Evolutionary conservation across 2,329 filamentous ascomycete genomes (phyloP).

Genomic region (Cryphonectria carpinicola): DNA sequence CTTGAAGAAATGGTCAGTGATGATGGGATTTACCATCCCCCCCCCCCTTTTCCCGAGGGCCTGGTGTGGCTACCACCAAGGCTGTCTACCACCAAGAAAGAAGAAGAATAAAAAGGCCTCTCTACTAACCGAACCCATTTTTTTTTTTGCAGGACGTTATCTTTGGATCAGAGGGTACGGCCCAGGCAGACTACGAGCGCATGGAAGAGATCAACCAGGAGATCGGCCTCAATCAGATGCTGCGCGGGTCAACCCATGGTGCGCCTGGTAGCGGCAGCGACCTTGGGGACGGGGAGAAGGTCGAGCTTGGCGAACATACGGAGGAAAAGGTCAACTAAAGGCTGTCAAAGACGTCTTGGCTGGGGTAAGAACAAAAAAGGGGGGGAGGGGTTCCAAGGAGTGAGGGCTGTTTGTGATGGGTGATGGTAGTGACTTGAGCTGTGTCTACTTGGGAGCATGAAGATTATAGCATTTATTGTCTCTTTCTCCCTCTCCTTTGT

Average conservation of each 20-base stretch:
- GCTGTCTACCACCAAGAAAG: too few relatives aligned
- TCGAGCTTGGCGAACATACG: constrained; percentile 29
- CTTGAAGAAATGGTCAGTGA: constrained; percentile 64
- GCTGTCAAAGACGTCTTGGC: background rate
- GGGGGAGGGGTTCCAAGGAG: background rate
- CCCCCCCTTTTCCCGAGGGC: too few relatives aligned
- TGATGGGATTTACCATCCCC: background rate
- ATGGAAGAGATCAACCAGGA: constrained; percentile 76
- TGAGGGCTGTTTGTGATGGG: background rate
- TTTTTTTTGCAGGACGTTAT: constrained; percentile 56
- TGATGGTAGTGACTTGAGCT: background rate
- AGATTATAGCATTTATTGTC: background rate
- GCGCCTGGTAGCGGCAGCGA: constrained; percentile 31
- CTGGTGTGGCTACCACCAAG: background rate
- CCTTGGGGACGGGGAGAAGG: constrained; percentile 33
- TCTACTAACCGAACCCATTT: background rate
- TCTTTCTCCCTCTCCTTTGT: background rate
- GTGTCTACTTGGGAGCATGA: background rate
- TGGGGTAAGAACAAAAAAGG: background rate
- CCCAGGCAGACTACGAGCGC: constrained; percentile 67
- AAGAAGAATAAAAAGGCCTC: too few relatives aligned
- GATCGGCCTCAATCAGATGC: constrained; percentile 61
- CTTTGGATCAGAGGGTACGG: constrained; percentile 69
- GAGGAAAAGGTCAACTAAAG: constrained; percentile 18
- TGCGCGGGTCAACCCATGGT: constrained; percentile 35